Evolutionary conservation across 768 basidiomycete species (phyloP).

Genomic region (Tephrocybe sp.): DNA sequence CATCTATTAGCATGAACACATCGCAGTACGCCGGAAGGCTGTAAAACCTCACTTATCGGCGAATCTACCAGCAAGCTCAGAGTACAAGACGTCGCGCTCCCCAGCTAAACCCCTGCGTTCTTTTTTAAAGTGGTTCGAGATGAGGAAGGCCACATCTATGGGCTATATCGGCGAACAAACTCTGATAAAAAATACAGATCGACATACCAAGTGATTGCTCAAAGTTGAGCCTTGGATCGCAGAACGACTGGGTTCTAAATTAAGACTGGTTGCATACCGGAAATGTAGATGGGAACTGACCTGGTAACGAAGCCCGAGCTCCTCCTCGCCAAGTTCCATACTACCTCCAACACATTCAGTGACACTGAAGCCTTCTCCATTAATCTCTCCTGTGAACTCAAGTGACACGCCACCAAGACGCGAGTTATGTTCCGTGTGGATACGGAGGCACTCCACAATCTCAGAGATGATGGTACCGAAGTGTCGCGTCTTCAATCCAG

Average conservation of each 20-base stretch:
- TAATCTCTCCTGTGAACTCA: constrained; percentile 90
- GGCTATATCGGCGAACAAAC: constrained; percentile 8
- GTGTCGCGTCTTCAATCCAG: constrained; percentile 86
- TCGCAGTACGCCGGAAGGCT: too few species aligned
- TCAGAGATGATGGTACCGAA: constrained; percentile 89
- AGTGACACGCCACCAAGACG: constrained; percentile 82
- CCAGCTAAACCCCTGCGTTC: constrained; percentile 41
- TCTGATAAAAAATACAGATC: neutral
- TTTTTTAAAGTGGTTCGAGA: constrained; percentile 78
- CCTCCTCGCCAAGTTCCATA: constrained; percentile 89
- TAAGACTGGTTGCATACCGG: neutral
- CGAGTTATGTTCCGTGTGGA: constrained; percentile 74
- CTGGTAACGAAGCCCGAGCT: constrained; percentile 89
- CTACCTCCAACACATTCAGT: constrained; percentile 97
- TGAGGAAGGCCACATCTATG: constrained; percentile 79
- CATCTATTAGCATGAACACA: too few species aligned
- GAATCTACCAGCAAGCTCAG: constrained; percentile 30
- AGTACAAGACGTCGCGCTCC: constrained; percentile 31
- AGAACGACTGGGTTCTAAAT: constrained; percentile 63
- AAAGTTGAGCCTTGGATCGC: constrained; percentile 91
- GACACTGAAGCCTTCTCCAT: constrained; percentile 89
- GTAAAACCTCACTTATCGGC: neutral
- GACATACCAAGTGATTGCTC: constrained; percentile 87
- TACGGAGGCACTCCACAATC: constrained; percentile 74
- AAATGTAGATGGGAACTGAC: constrained; percentile 28